phyloP scores from a whole-genome alignment of 2,329 filamentous ascomycete genomes.

The Mollisia scopiformis region DNA sequence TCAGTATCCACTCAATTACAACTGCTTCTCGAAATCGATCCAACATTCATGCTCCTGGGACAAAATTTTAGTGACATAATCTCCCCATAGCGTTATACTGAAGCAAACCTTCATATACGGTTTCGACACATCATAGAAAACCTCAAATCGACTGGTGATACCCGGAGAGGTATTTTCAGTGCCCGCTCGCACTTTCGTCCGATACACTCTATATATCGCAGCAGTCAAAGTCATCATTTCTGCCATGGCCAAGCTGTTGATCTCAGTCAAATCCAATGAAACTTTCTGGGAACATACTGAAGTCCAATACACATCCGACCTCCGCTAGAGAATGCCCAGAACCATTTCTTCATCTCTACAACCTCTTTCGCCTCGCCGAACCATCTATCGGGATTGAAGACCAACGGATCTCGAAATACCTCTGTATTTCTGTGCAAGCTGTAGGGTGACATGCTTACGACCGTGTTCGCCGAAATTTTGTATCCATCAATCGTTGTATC shows the following conservation, averaged over 20 bases:
- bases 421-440: constrained; percentile 54
- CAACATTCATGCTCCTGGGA: constrained; percentile 25
- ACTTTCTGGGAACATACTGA: constrained; percentile 25
- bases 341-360: constrained; percentile 48
- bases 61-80: neutral
- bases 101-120: constrained; percentile 19
- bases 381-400: constrained; percentile 55
- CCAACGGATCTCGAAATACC: constrained; percentile 50
- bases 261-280: neutral
- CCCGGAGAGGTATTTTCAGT: constrained; percentile 40
- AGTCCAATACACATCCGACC: constrained; percentile 67
- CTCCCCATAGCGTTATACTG: neutral
- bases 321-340: constrained; percentile 69
- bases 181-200: constrained; percentile 36
- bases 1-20: neutral
- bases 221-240: constrained; percentile 52
- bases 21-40: constrained; percentile 18
- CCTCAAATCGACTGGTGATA: constrained; percentile 45
- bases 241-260: constrained; percentile 47
- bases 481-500: constrained; percentile 41
- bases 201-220: constrained; percentile 48
- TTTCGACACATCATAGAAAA: constrained; percentile 41
- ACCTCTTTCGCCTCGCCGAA: constrained; percentile 42
- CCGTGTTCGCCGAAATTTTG: constrained; percentile 50
- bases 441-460: constrained; percentile 54